These are phyloP conservation scores for Suillus ampliporus DNA, from an alignment of 768 basidiomycete species.

Conservation along the genomic window DNA sequence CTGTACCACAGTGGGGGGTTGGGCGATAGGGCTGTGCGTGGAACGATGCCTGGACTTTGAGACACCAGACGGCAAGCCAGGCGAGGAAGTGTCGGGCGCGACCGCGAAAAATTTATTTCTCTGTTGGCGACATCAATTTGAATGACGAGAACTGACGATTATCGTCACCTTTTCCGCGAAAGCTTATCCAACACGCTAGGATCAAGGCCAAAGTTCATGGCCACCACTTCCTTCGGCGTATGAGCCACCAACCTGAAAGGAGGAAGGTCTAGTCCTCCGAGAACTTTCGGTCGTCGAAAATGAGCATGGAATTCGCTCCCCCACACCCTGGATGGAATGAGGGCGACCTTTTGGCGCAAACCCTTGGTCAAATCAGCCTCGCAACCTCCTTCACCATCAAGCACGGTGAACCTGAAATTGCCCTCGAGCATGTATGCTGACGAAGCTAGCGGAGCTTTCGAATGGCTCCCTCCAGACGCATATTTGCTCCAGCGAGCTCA, in stretches of 20 bases:
- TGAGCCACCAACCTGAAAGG: conserved; percentile 63
- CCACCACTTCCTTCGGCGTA: conserved; percentile 43
- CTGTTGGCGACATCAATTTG: conserved; percentile 27
- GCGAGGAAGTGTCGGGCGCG: conserved; percentile 45
- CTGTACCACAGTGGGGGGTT: conserved; percentile 42
- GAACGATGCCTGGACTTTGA: conserved; percentile 43
- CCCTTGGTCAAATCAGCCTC: conserved; percentile 15
- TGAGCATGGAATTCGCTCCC: conserved; percentile 53
- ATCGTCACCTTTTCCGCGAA: conserved; percentile 29
- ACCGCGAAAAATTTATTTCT: conserved; percentile 55
- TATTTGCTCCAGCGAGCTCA: conserved; percentile 36
- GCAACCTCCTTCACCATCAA: conserved; percentile 11
- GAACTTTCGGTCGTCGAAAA: conserved; percentile 42
- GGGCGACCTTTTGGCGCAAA: conserved; percentile 55
- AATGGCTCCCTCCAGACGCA: conserved; percentile 39
- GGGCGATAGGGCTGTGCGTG: neutral
- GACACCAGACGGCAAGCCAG: conserved; percentile 51
- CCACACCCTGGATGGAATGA: conserved; percentile 49
- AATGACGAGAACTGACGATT: neutral
- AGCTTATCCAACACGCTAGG: conserved; percentile 53
- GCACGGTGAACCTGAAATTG: neutral
- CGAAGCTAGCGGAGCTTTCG: conserved; percentile 44
- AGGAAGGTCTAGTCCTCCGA: conserved; percentile 56
- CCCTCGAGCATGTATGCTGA: conserved; percentile 52
- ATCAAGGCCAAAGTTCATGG: conserved; percentile 57